Conservation (phyloP, 2,329 filamentous ascomycete species). For the Coniochaeta sp. region DNA sequence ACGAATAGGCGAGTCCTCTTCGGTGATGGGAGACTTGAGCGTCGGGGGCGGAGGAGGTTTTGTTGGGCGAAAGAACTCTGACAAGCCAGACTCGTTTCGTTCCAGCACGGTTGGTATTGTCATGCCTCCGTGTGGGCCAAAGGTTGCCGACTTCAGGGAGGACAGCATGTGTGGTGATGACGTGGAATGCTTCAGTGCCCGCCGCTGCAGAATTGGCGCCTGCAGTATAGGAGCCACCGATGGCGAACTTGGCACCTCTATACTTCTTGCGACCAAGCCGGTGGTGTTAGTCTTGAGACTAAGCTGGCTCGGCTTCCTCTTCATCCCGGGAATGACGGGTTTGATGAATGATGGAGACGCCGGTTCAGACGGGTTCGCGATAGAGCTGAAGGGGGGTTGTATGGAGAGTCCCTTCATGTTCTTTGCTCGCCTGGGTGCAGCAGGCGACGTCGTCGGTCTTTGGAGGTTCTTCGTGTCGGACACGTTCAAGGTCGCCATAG, state of each 20-base stretch:
- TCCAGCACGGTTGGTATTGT: constrained; percentile 54
- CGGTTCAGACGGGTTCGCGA: constrained; percentile 54
- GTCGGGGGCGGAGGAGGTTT: constrained; percentile 26
- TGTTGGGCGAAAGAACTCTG: constrained; percentile 47
- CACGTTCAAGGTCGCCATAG: constrained; percentile 41
- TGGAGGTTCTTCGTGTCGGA: constrained; percentile 34
- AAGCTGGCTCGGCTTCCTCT: constrained; percentile 69
- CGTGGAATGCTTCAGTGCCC: constrained; percentile 59
- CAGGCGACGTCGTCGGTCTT: constrained; percentile 60
- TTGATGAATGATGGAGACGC: constrained; percentile 74
- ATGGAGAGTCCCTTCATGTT: constrained; percentile 83
- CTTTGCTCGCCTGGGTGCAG: constrained; percentile 59
- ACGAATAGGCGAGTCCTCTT: constrained; percentile 52
- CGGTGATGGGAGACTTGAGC: constrained; percentile 38
- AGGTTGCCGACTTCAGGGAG: constrained; percentile 49
- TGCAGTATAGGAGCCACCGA: constrained; percentile 22
- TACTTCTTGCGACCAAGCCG: constrained; percentile 41
- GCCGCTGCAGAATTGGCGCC: constrained; percentile 52
- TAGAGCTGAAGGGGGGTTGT: constrained; percentile 51
- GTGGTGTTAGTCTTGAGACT: constrained; percentile 67
- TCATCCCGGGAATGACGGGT: constrained; percentile 63
- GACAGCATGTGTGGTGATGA: constrained; percentile 62
- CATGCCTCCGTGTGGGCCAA: constrained; percentile 58
- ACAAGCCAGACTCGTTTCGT: constrained; percentile 54
- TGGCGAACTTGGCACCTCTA: constrained; percentile 51